Base-by-base conservation (phyloP, 1,284 basidiomycete species). In the Moesziomyces parantarcticus region DNA sequence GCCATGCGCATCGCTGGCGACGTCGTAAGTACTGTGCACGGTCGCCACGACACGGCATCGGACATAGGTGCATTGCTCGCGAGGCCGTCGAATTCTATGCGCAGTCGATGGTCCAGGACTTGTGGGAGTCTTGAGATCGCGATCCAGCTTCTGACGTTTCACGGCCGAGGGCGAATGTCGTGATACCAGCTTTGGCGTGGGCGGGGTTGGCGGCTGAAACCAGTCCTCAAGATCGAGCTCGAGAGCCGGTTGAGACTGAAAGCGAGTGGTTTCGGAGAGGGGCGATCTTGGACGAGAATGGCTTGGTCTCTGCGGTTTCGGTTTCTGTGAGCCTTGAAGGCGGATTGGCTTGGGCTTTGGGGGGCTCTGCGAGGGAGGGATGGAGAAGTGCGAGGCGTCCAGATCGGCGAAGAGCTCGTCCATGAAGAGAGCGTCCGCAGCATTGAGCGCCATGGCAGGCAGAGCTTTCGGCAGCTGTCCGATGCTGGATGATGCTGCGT, bases 381-480 rank as follows among this genome's bases (percentile, higher is more conserved):
- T 54, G 4, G 65, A 65, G 48, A 74, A 74, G 34, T 58, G 51
- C 14, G 65, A 68, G 11, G 71, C 65, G 34, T 74, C 71, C 22
- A 74, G 65, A 40, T 63, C 71, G 47, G 65, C 71, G 23, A 74
- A 62, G 44, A 74, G 65, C 45, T 69, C 58, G 44, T 69, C 65
- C 71, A 74, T 68, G 61, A 74, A 74, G 18, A 36, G 65, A 39
- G 59, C 42, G 10, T 74, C 65, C 29, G 57, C 50, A 44, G 55
- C 52, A 46, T 74, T 65, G 57, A 74, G 47, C 6, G 63, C 47
- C 70, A 73, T 73, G 20, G 32, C 22, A 10, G 32, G 25, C 22
- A 43, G 10, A 13, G n/a, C 11, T 20, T 11, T 21, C n/a, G 41
- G 41, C 20, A 43, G 41, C 3, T 20, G 5, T 20, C 41, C 16